These are phyloP conservation scores for Pedinophyceae sp. DNA, from an alignment of 139 green algal species.

Conservation along the genomic window DNA sequence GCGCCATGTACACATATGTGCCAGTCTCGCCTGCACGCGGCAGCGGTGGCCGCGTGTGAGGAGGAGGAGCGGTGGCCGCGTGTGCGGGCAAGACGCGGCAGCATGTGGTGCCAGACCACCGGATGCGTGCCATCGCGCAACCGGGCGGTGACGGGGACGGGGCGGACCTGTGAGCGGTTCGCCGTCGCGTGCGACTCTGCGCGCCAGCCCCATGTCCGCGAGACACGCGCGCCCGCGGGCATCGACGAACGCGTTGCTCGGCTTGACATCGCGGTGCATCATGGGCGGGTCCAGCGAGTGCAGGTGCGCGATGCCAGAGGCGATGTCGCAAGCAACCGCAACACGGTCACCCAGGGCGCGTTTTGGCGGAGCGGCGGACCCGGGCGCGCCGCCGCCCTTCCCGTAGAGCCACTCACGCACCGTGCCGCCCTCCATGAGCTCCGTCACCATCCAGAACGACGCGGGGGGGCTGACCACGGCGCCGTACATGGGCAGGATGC, in stretches of 20 bases:
- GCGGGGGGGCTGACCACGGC: conserved; percentile 9
- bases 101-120: neutral
- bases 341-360: neutral
- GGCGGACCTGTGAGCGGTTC: too few relatives aligned
- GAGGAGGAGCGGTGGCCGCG: neutral
- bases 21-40: conserved; percentile 76
- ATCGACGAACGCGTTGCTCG: conserved; percentile 59
- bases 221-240: conserved; percentile 25
- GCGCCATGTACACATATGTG: conserved; percentile 77
- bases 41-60: too few relatives aligned
- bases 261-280: conserved; percentile 74
- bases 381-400: neutral
- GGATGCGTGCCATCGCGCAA: neutral
- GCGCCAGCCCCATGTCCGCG: conserved; percentile 63
- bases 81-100: neutral
- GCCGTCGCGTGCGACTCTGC: conserved; percentile 19
- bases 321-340: neutral
- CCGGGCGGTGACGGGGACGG: neutral
- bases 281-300: conserved; percentile 32
- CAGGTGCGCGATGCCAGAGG: neutral
- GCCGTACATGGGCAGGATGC: conserved; percentile 43
- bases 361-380: neutral
- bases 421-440: conserved; percentile 58
- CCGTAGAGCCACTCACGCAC: conserved; percentile 39
- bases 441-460: conserved; percentile 55